Conservation (phyloP, 176 grass and related monocot species). For the Luzula sylvatica region DNA sequence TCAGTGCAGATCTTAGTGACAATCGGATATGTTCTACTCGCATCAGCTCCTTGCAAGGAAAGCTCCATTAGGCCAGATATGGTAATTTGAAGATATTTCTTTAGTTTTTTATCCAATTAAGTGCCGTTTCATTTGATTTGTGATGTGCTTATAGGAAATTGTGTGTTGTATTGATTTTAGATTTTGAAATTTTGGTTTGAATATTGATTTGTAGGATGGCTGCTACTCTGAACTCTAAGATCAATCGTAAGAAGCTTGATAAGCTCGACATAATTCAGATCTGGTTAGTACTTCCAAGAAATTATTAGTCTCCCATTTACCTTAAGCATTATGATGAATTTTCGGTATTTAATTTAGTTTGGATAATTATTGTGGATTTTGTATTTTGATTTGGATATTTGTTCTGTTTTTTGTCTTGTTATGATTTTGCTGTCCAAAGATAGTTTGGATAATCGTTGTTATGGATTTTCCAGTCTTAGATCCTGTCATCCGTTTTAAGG, state of each 20-base stretch:
- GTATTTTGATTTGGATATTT: neutral
- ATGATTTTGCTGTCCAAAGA: no score
- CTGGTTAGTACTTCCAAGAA: conserved; percentile 63
- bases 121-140: neutral
- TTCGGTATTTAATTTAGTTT: neutral
- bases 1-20: neutral
- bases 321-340: no score
- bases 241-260: conserved; percentile 69
- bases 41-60: conserved; percentile 87
- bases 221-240: conserved; percentile 69
- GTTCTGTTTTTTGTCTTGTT: neutral
- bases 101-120: neutral
- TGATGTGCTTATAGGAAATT: neutral
- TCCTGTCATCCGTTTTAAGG: no score
- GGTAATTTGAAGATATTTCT: conserved; percentile 17
- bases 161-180: neutral
- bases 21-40: conserved; percentile 77
- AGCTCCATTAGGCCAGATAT: conserved; percentile 88
- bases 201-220: conserved; percentile 65
- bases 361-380: neutral
- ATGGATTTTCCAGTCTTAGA: no score
- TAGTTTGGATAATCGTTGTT: no score
- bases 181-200: neutral
- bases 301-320: no score
- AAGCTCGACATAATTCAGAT: conserved; percentile 92